Evolutionary conservation across 345 rosid genomes (phyloP).

Genomic region (Heritiera littoralis): DNA sequence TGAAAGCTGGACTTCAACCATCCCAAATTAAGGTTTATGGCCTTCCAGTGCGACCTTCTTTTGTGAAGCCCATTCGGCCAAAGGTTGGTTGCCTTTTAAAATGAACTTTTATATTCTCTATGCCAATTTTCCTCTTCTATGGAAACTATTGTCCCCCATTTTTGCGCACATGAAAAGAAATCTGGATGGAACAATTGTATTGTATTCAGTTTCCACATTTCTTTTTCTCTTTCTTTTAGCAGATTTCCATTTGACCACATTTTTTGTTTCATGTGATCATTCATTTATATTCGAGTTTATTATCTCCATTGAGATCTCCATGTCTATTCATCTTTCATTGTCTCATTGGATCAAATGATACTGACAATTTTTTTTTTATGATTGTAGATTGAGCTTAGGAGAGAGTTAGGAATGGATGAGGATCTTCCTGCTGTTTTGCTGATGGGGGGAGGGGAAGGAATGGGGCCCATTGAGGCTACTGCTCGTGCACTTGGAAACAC

Average conservation of each 20-base stretch:
- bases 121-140: background rate
- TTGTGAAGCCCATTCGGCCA: slow-evolving; percentile 84
- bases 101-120: background rate
- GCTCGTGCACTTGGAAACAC: slow-evolving; percentile 83
- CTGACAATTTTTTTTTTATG: background rate
- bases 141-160: background rate
- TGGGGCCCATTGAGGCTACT: slow-evolving; percentile 99
- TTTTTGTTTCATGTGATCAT: slow-evolving; percentile 8
- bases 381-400: slow-evolving; percentile 69
- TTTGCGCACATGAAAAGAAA: background rate
- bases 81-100: slow-evolving; percentile 55
- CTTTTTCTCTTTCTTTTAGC: background rate
- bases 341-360: slow-evolving; percentile 2
- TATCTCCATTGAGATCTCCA: background rate
- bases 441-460: slow-evolving; percentile 99
- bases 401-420: slow-evolving; percentile 87
- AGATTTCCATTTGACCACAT: background rate
- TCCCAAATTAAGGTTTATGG: slow-evolving; percentile 93
- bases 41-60: slow-evolving; percentile 97
- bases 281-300: background rate
- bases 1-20: slow-evolving; percentile 79
- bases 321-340: slow-evolving; percentile 12
- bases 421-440: slow-evolving; percentile 91
- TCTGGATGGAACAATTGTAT: background rate
- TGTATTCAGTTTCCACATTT: background rate